phyloP scores from a whole-genome alignment of 139 green algal species.

The Tetraselmis striata region DNA sequence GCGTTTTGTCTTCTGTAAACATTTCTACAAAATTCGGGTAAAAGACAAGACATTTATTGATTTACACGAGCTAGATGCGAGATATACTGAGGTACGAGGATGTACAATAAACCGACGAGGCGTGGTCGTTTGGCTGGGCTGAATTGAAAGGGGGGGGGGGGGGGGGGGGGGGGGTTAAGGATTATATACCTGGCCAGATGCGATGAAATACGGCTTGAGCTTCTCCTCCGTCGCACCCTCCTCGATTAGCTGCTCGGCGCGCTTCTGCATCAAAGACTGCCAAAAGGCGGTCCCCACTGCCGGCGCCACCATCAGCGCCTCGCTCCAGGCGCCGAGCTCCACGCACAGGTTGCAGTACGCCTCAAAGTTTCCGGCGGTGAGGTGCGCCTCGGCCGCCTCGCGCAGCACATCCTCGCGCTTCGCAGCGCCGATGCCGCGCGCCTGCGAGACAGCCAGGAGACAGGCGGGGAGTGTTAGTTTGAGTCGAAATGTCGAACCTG shows the following conservation, averaged over 20 bases:
- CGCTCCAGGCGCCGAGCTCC: conserved; percentile 16
- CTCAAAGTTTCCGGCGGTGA: conserved; percentile 31
- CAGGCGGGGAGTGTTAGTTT: too few relatives aligned
- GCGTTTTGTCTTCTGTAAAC: too few relatives aligned
- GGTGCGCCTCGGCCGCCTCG: conserved; percentile 21
- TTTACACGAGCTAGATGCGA: too few relatives aligned
- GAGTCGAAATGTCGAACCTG: too few relatives aligned
- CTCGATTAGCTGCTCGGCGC: neutral
- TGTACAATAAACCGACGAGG: too few relatives aligned
- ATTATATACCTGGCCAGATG: neutral
- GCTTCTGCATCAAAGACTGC: conserved; percentile 17
- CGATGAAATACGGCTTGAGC: neutral
- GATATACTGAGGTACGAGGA: too few relatives aligned
- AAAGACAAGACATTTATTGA: too few relatives aligned
- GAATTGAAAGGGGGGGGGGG: too few relatives aligned
- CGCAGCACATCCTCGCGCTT: conserved; percentile 24
- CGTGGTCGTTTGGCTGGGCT: too few relatives aligned
- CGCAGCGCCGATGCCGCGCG: neutral
- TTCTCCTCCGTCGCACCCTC: neutral
- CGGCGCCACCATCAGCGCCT: conserved; percentile 25
- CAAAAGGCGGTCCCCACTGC: conserved; percentile 23
- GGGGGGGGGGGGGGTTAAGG: too few relatives aligned
- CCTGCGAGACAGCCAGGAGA: too few relatives aligned
- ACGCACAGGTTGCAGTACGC: conserved; percentile 30
- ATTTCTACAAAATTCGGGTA: too few relatives aligned